phyloP scores from a whole-genome alignment of 2,329 filamentous ascomycete species.

The Cladosporium sp. region DNA sequence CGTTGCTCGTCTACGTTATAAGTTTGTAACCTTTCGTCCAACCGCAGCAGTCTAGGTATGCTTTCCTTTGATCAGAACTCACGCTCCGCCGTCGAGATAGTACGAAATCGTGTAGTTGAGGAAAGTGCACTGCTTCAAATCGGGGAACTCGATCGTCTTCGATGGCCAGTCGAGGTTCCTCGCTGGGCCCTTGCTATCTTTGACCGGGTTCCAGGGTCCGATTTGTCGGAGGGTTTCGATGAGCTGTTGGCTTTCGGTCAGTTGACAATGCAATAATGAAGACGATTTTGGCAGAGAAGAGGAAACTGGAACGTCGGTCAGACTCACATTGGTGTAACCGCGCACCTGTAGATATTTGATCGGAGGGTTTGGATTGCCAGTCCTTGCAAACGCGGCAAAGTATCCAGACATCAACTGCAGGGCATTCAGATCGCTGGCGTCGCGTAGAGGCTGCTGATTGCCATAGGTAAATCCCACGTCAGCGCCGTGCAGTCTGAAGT shows the following conservation, averaged over 20 bases:
- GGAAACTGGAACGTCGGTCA: too few species aligned
- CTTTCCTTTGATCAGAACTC: too few species aligned
- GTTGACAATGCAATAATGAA: too few species aligned
- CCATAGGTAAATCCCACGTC: slow-evolving; percentile 36
- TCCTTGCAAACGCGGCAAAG: slow-evolving; percentile 49
- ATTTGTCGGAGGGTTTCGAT: slow-evolving; percentile 37
- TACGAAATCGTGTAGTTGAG: slow-evolving; percentile 44
- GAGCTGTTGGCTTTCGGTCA: too few species aligned
- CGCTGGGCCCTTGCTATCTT: slow-evolving; percentile 34
- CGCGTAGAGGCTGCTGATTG: slow-evolving; percentile 40
- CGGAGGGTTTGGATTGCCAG: slow-evolving; percentile 49
- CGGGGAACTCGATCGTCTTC: slow-evolving; percentile 40
- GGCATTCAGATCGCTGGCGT: slow-evolving; percentile 46
- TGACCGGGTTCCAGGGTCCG: slow-evolving; percentile 36
- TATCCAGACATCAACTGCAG: slow-evolving; percentile 44
- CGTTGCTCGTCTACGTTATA: too few species aligned
- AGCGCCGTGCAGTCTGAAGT: slow-evolving; percentile 55
- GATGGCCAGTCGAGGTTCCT: slow-evolving; percentile 46
- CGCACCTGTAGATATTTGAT: slow-evolving; percentile 41
- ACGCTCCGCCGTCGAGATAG: slow-evolving; percentile 32
- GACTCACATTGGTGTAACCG: slow-evolving; percentile 40
- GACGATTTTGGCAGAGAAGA: too few species aligned
- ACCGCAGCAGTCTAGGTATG: too few species aligned
- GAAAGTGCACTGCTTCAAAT: slow-evolving; percentile 48
- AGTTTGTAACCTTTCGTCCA: too few species aligned